These are phyloP conservation scores for Arabis hirsuta DNA, from an alignment of 345 rosid species.

Conservation along the genomic window DNA sequence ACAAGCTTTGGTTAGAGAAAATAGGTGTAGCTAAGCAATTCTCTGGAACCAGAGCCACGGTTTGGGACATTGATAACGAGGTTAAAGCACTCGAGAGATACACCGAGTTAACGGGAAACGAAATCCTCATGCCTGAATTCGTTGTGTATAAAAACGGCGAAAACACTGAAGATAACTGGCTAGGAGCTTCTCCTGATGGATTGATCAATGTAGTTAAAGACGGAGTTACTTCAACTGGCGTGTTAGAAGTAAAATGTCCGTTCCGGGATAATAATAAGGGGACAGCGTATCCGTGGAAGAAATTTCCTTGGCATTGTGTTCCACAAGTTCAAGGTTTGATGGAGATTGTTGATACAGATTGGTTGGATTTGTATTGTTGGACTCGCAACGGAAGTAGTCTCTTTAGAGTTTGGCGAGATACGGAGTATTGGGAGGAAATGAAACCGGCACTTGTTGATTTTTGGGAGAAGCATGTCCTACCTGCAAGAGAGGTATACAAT, in stretches of 20 bases:
- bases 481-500: conserved; percentile 61
- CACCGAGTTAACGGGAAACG: conserved; percentile 52
- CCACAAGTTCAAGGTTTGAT: conserved; percentile 87
- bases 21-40: conserved; percentile 50
- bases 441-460: conserved; percentile 70
- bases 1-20: conserved; percentile 82
- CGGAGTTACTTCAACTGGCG: conserved; percentile 57
- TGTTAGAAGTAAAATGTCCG: conserved; percentile 82
- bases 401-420: conserved; percentile 55
- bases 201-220: conserved; percentile 45
- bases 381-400: conserved; percentile 69
- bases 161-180: conserved; percentile 56
- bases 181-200: conserved; percentile 96
- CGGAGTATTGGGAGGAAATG: conserved; percentile 63
- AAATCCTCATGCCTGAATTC: conserved; percentile 51
- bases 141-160: conserved; percentile 14
- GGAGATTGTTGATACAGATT: conserved; percentile 78
- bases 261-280: conserved; percentile 47
- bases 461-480: conserved; percentile 80
- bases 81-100: conserved; percentile 66
- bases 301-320: conserved; percentile 56
- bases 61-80: conserved; percentile 44
- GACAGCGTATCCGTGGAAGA: conserved; percentile 60
- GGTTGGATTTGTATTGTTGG: conserved; percentile 90
- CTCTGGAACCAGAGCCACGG: conserved; percentile 35